Evolutionary conservation across 192 early-diverging fungal species (phyloP).

Genomic region (Jimgerdemannia flammicorona): DNA sequence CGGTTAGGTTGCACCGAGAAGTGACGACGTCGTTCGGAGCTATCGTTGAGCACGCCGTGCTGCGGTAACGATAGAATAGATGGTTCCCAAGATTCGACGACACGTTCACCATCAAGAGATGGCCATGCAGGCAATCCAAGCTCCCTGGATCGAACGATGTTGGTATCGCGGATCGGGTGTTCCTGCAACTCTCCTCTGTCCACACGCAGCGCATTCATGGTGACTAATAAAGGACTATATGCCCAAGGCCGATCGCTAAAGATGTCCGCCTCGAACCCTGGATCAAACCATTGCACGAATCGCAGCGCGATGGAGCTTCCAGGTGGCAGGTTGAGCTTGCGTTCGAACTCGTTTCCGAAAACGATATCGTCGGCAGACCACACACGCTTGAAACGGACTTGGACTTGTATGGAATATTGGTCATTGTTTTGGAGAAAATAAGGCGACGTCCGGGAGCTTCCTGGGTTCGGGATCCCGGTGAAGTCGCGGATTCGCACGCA

Average conservation of each 20-base stretch:
- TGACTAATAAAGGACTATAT: constrained; percentile 62
- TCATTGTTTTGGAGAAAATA: constrained; percentile 61
- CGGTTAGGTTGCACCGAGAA: background rate
- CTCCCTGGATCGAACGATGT: constrained; percentile 9
- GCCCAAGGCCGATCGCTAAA: constrained; percentile 71
- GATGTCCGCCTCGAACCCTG: constrained; percentile 66
- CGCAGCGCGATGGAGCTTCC: constrained; percentile 68
- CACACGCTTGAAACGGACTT: constrained; percentile 67
- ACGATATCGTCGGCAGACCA: constrained; percentile 62
- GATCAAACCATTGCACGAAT: constrained; percentile 74
- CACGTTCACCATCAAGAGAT: constrained; percentile 30
- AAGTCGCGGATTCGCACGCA: constrained; percentile 69
- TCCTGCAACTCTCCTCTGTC: constrained; percentile 26
- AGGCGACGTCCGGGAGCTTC: constrained; percentile 18
- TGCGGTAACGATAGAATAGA: constrained; percentile 6
- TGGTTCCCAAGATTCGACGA: constrained; percentile 15
- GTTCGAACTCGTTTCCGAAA: constrained; percentile 77
- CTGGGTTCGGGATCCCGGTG: constrained; percentile 32
- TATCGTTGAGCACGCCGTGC: constrained; percentile 21
- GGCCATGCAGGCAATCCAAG: constrained; percentile 31
- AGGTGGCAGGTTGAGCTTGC: constrained; percentile 61
- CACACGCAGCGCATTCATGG: constrained; percentile 71
- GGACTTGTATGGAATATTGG: constrained; percentile 69
- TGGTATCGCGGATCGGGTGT: constrained; percentile 11
- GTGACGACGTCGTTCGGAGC: constrained; percentile 38